Base-by-base conservation (phyloP, 352 stramenopile genomes). In the Paralagenidium karlingii region DNA sequence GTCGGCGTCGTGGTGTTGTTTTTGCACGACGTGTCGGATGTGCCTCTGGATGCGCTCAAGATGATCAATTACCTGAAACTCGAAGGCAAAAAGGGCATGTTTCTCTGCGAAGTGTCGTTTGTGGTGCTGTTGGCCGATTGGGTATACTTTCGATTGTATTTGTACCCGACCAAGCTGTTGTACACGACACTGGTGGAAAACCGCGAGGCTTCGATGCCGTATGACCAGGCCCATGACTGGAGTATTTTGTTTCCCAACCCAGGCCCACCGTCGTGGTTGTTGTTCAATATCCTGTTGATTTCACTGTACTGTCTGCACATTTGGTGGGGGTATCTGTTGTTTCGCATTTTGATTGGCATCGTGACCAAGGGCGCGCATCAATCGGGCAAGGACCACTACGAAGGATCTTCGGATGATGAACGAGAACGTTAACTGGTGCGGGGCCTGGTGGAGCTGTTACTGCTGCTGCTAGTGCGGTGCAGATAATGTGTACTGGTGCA, bases 61-160 rank as follows among this genome's bases (percentile, higher is more conserved):
- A 92, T 94, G 76, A 55, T 51, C 53, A 94, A 94, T 56, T 90
- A 92, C 67, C 67, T 92, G 45, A 88, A 91, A 41, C 49, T 92
- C 32, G 79, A 92, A 49, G 78, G 74, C 36, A 44, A 67, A 21
- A 55, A 55, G 13, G 78, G 75, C 12, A 42, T 80, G 21, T 92
- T 91, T 38, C 49, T 63, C 37, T 76, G 55, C 46, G 80, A 93
- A 39, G 59, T 86, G 21, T 36, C 77, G n/a, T 91, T 89, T 43
- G 59, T 78, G 15, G 52, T 58, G 10, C 59, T 76, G 13, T 40
- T 91, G 18, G 25, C 60, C 20, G 47, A 74, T 30, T 94, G 81
- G 81, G 55, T 82, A 39, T 91, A 91, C 61, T 81, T 86, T 50
- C 76, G 81, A 28, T 73, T 92, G 55, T 94, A 82, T 58, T 53